Evolutionary conservation across 2,329 filamentous ascomycete genomes (phyloP).

Genomic region (Akanthomyces uredinophilus): DNA sequence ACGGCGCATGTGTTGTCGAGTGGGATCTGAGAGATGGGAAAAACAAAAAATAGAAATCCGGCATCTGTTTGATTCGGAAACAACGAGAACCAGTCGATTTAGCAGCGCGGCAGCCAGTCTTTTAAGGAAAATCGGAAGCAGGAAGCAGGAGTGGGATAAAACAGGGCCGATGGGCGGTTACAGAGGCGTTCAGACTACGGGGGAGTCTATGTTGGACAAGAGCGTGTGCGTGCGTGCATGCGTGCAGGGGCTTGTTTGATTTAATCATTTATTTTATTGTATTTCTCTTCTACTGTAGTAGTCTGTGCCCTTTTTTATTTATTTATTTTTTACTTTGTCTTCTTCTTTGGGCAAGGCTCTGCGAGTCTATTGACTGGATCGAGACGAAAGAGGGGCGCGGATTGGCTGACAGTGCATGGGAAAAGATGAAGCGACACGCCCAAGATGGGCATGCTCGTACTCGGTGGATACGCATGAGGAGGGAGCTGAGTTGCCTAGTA

Average conservation of each 20-base stretch:
- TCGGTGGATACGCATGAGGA: not conserved
- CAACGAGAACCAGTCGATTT: conserved; percentile 6
- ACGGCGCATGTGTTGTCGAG: not conserved
- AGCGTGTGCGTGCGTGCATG: not conserved
- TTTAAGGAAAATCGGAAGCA: not conserved
- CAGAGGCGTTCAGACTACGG: not conserved
- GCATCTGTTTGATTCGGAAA: not conserved
- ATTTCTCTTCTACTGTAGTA: no score
- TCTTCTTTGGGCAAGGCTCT: not conserved
- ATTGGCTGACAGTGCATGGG: not conserved
- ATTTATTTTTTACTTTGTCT: not conserved
- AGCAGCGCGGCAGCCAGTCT: not conserved
- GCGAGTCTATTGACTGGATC: conserved; percentile 14
- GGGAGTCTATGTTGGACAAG: not conserved
- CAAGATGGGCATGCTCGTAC: not conserved
- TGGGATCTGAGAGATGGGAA: not conserved
- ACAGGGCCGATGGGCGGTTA: conserved; percentile 9
- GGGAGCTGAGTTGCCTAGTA: no score
- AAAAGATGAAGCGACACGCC: not conserved
- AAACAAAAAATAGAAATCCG: not conserved
- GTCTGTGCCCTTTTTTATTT: not conserved
- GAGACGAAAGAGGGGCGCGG: not conserved
- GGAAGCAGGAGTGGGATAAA: not conserved
- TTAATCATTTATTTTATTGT: not conserved
- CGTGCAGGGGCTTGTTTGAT: conserved; percentile 1